A percentile compares a stretch with the other conserved stretches of the same genome.
phyloP scores from a whole-genome alignment of 306 rosid species.

The Cucumis hystrix region DNA sequence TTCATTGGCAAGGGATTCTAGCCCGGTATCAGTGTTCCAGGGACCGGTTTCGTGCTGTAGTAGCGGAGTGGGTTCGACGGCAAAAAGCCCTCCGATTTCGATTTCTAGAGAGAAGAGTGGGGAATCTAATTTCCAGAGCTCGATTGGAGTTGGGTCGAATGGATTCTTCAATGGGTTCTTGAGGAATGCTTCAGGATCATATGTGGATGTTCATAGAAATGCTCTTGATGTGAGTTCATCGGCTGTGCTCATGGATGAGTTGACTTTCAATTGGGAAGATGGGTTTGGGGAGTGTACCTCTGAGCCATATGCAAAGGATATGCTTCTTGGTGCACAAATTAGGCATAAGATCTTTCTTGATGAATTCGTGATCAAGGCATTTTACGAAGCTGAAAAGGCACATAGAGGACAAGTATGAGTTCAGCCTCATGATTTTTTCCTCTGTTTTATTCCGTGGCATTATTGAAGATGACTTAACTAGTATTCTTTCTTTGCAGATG shows the following conservation, averaged over 20 bases:
- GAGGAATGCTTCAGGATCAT: conserved; percentile 53
- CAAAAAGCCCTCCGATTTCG: conserved; percentile 32
- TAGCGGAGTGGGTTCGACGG: conserved; percentile 22
- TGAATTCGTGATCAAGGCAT: conserved; percentile 78
- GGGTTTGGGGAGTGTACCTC: conserved; percentile 34
- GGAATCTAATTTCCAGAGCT: conserved; percentile 16
- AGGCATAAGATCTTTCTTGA: conserved; percentile 71
- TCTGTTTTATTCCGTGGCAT: background rate
- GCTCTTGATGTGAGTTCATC: conserved; percentile 28
- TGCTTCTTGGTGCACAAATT: conserved; percentile 68
- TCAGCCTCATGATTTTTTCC: background rate
- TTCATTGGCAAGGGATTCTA: conserved; percentile 54
- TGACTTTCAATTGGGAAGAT: conserved; percentile 73
- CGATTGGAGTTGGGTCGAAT: conserved; percentile 30
- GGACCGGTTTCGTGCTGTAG: conserved; percentile 71
- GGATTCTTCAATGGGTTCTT: conserved; percentile 73
- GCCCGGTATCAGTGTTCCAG: conserved; percentile 84
- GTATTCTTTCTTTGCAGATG: conserved; percentile 33
- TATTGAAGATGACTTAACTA: conserved; percentile 12
- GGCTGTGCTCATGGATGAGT: conserved; percentile 40
- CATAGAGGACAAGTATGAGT: conserved; percentile 82
- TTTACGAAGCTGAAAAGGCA: conserved; percentile 86
- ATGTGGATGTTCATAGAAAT: conserved; percentile 37
- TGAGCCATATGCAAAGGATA: conserved; percentile 64
- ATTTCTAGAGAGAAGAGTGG: conserved; percentile 29